Percentiles rank a stretch among this genome's conserved stretches.
Evolutionary conservation across 192 early-diverging fungal genomes (phyloP).

Genomic region (Coemansia sp.): DNA sequence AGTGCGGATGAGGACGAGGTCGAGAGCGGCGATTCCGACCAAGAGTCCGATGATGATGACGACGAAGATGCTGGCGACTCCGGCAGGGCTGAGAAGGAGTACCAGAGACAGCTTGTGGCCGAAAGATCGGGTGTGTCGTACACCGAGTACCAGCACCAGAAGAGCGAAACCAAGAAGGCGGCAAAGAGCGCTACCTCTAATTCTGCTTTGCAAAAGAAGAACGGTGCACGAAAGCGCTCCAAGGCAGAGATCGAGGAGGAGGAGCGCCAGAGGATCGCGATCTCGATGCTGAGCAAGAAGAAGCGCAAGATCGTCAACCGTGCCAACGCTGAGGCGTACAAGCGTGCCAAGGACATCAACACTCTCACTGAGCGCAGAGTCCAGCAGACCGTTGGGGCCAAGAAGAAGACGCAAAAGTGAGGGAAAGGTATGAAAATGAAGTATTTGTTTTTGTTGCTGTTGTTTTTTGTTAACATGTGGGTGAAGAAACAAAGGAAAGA

Average conservation of each 20-base stretch:
- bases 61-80: slow-evolving; percentile 45
- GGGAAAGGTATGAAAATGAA: background rate
- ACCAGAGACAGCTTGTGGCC: slow-evolving; percentile 48
- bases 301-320: slow-evolving; percentile 56
- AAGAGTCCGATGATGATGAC: slow-evolving; percentile 8
- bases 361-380: slow-evolving; percentile 42
- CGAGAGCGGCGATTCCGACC: slow-evolving; percentile 58
- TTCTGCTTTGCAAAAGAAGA: background rate
- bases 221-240: slow-evolving; percentile 20
- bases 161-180: slow-evolving; percentile 7
- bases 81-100: slow-evolving; percentile 40
- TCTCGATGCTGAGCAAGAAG: slow-evolving; percentile 56
- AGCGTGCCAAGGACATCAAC: slow-evolving; percentile 42
- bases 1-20: slow-evolving; percentile 68
- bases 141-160: slow-evolving; percentile 48
- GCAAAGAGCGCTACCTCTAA: slow-evolving; percentile 1
- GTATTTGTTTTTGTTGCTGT: background rate
- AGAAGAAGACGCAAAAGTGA: slow-evolving; percentile 10
- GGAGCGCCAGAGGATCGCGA: slow-evolving; percentile 53
- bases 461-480: background rate
- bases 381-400: slow-evolving; percentile 15
- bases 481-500: background rate
- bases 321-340: slow-evolving; percentile 35
- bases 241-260: slow-evolving; percentile 49
- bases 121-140: slow-evolving; percentile 45